A percentile compares a stretch with the other conserved stretches of the same genome.
Evolutionary conservation across 345 rosid species (phyloP).

Genomic region (Salix purpurea): DNA sequence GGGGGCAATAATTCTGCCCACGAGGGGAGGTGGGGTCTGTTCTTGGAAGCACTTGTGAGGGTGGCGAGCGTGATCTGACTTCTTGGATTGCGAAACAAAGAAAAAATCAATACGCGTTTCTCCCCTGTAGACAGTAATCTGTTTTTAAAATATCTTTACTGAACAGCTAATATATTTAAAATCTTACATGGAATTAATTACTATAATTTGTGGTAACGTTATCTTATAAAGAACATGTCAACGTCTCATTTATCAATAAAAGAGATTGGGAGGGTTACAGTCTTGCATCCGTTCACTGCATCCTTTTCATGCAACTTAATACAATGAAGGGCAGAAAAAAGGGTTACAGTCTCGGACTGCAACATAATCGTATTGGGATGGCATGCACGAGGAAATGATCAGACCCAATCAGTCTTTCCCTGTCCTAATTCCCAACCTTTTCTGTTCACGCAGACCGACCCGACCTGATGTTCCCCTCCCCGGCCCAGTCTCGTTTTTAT

Average conservation of each 20-base stretch:
- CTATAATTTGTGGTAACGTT: too few relatives aligned
- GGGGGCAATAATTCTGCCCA: conserved; percentile 53
- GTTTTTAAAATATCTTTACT: too few relatives aligned
- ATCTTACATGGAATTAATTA: too few relatives aligned
- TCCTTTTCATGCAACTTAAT: neutral
- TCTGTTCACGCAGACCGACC: neutral
- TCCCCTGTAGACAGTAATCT: too few relatives aligned
- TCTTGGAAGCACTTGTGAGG: conserved; percentile 12
- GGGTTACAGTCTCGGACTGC: conserved; percentile 2
- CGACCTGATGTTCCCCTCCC: neutral
- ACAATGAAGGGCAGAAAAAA: neutral
- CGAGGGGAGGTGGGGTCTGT: conserved; percentile 39
- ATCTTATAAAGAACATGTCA: too few relatives aligned
- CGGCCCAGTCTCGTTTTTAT: neutral
- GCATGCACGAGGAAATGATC: conserved; percentile 38
- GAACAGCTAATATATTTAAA: too few relatives aligned
- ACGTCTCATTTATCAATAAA: too few relatives aligned
- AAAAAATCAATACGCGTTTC: neutral
- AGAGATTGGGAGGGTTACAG: too few relatives aligned
- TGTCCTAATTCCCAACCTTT: conserved; percentile 20
- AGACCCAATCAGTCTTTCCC: conserved; percentile 28
- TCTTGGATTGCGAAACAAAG: conserved; percentile 17
- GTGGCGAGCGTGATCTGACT: conserved; percentile 19
- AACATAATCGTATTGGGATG: neutral
- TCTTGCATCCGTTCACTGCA: neutral